Evolutionary conservation across 2,329 filamentous ascomycete genomes (phyloP), one percentile per base, ranked within the genome.

Genomic region (Monilinia laxa): DNA sequence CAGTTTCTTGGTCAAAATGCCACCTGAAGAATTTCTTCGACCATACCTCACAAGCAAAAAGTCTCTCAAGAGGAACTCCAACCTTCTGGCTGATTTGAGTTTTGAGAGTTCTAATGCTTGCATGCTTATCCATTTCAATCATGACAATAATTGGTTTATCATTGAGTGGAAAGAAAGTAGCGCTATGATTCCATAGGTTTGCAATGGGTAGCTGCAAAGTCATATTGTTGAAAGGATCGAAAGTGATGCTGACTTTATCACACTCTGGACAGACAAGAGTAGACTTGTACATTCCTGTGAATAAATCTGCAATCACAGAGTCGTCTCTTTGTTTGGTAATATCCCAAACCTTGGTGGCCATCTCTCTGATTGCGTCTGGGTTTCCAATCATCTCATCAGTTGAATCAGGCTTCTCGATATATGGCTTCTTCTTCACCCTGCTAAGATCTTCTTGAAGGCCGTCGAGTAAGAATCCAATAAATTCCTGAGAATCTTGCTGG

Each of bases 251-350:
- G 78, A 98, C 90, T 80, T 98, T 99, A 72, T 90, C 85, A 77
- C 95, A 99, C 10, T 85, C 85, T 0, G 95, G 95, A 75, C 95
- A 99, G 70, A 95, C 90, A 70, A 99, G 85, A 0, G 94, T 98
- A 55, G 96, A 98, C 80, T 98, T 97, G 84, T 98, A 99, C 84
- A 98, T 92, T 70, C 95, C 95, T 28, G 92, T 96, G 78, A 99
- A 99, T 14, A 99, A 83, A 76, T 99, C 95, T 67, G 92, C 94
- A 71, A 97, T 91, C 52, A 98, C 90, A 0, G 95, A 98, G 75
- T 98, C 93, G 72, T 99, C 97, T 63, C 95, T 89, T 70, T 90
- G 89, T 75, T 92, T 91, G 71, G 96, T 96, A 68, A 97, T 97
- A 69, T 92, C 88, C 87, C 94, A 96, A 68, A 95, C 95, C 71